Base-by-base conservation (phyloP, 1,284 basidiomycete genomes). In the Marasmius tenuissimus region DNA sequence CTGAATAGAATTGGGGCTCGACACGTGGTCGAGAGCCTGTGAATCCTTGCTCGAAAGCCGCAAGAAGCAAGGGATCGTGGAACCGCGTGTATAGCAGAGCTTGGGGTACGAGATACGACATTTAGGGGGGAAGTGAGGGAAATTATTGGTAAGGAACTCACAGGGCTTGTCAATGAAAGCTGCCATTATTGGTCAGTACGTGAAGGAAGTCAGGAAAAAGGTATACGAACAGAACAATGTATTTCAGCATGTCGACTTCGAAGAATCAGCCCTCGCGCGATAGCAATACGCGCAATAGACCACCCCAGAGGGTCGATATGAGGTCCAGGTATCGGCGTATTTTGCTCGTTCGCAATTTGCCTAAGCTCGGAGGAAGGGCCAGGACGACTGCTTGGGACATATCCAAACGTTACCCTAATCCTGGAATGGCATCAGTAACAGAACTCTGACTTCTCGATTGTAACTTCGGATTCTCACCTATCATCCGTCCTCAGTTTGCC, bases 21-120 rank as follows among this genome's bases (percentile, higher is more conserved):
- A 76, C 33, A 84, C 71, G n/a, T 78, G 68, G 61, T 83, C 77
- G n/a, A 84, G 73, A 12, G 72, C 73, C 45, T 75, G 72, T 3
- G 68, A 58, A 61, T 84, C 79, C 37, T 65, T 61, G 49, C 75
- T 75, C 64, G 78, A 76, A 14, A 85, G 60, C 4, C 73, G 73
- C 54, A 84, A 63, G 63, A 73, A 76, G 61, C 78, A 79, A 50
- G 83, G 82, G 48, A 85, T 69, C 20, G 77, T 75, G 33, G 76
- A 78, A 39, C 83, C 83, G 62, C 82, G 76, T 22, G 82, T 77
- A 63, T 82, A 84, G 48, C 74, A 79, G 39, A 82, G 70, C 82
- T 83, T 58, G 27, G 57, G 35, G n/a, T 53, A 45, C 45, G 38
- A 27, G 37, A 57, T 8, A 53, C 42, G 42, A 34, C 35, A 27